A percentile compares a stretch with the other conserved stretches of the same genome.
phyloP scores from a whole-genome alignment of 805 yeast genomes.

The Candida sphagnicola region DNA sequence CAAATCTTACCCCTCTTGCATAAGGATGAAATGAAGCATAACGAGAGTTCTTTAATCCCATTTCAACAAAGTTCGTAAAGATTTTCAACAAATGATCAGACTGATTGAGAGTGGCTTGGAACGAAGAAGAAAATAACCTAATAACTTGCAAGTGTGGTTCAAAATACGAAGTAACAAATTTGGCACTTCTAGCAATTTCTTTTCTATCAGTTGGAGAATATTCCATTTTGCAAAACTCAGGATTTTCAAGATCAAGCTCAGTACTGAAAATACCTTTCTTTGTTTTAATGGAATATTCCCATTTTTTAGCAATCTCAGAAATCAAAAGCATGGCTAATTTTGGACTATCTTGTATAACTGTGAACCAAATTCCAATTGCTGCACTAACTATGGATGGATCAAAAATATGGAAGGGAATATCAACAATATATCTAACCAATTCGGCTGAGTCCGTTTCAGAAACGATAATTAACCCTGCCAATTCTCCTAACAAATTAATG shows the following conservation, averaged over 20 bases:
- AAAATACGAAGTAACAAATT: constrained; percentile 42
- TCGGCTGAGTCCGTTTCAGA: constrained; percentile 41
- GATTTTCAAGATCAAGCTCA: constrained; percentile 48
- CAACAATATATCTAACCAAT: constrained; percentile 48
- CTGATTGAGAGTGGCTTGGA: constrained; percentile 73
- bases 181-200: constrained; percentile 50
- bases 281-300: constrained; percentile 62
- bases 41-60: constrained; percentile 49
- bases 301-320: constrained; percentile 62
- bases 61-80: constrained; percentile 57
- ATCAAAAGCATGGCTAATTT: constrained; percentile 56
- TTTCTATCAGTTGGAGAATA: constrained; percentile 79
- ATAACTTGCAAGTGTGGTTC: constrained; percentile 72
- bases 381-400: constrained; percentile 55
- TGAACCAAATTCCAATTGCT: constrained; percentile 77
- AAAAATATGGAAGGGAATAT: constrained; percentile 68
- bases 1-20: constrained; percentile 71
- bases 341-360: constrained; percentile 65
- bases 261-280: constrained; percentile 63
- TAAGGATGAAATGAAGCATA: constrained; percentile 79
- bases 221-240: constrained; percentile 76
- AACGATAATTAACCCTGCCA: constrained; percentile 34
- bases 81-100: constrained; percentile 66
- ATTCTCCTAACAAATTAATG: constrained; percentile 41
- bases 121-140: constrained; percentile 65